These are phyloP conservation scores for Acer saccharum DNA, from an alignment of 345 rosid genomes.

Conservation along the genomic window DNA sequence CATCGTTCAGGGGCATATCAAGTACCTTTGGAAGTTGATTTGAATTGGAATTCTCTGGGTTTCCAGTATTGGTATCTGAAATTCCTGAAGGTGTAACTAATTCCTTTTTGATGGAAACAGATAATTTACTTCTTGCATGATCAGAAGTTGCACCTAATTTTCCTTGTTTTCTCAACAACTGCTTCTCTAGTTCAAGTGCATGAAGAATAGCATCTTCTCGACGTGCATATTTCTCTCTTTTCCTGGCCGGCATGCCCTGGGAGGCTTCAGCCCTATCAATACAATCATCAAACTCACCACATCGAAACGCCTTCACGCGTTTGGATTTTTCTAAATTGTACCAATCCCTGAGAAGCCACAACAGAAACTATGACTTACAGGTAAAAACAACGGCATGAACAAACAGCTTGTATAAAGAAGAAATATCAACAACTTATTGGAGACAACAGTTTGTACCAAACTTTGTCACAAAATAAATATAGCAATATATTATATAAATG, in stretches of 20 bases:
- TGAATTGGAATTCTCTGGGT: conserved; percentile 33
- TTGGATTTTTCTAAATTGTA: conserved; percentile 97
- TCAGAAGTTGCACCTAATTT: conserved; percentile 34
- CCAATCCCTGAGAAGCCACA: conserved; percentile 78
- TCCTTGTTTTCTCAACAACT: conserved; percentile 59
- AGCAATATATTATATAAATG: not conserved
- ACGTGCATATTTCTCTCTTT: conserved; percentile 99
- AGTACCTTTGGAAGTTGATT: conserved; percentile 31
- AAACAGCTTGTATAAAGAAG: not conserved
- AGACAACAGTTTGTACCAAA: not conserved
- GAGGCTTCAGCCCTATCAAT: conserved; percentile 88
- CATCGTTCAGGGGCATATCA: conserved; percentile 37
- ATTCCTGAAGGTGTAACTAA: conserved; percentile 39
- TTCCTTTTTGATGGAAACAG: conserved; percentile 45
- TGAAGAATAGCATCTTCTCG: conserved; percentile 99
- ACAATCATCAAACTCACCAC: conserved; percentile 97
- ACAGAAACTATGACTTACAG: not conserved
- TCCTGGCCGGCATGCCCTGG: conserved; percentile 73
- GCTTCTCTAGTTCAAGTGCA: conserved; percentile 96
- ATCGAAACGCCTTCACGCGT: conserved; percentile 95
- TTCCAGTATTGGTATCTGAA: conserved; percentile 43
- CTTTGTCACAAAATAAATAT: not conserved
- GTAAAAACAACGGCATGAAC: not conserved
- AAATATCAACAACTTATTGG: not conserved
- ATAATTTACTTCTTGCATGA: conserved; percentile 36